Percentiles rank a stretch among this genome's conserved stretches.
Conservation (phyloP, 495 filamentous ascomycete genomes). For the Bombardia bombarda region DNA sequence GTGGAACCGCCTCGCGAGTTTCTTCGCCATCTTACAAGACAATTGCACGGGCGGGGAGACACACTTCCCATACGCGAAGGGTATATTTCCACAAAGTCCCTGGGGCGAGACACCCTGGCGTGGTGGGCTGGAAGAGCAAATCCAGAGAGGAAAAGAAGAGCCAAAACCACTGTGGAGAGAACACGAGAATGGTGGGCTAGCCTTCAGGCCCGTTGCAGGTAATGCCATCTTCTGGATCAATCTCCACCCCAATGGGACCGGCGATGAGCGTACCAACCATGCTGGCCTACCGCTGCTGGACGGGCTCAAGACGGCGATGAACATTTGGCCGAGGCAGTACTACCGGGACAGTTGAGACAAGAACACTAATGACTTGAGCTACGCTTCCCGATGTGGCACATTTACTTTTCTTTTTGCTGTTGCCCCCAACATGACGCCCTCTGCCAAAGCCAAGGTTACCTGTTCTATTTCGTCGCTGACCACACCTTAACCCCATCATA, state of each 20-base stretch:
- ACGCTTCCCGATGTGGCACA: background rate
- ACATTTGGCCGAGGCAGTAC: constrained; percentile 46
- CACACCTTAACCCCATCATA: constrained; percentile 44
- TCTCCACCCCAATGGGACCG: constrained; percentile 38
- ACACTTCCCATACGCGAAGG: constrained; percentile 35
- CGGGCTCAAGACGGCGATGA: constrained; percentile 47
- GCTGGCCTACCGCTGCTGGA: constrained; percentile 40
- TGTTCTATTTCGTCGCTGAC: constrained; percentile 4
- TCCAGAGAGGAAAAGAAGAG: constrained; percentile 1
- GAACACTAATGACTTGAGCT: background rate
- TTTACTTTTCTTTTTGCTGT: background rate
- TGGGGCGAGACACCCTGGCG: constrained; percentile 14
- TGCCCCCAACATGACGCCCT: background rate
- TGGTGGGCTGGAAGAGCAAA: constrained; percentile 4
- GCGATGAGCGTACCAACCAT: constrained; percentile 39
- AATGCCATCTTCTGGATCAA: constrained; percentile 51
- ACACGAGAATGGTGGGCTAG: constrained; percentile 42
- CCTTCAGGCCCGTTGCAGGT: constrained; percentile 41
- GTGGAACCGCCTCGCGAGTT: constrained; percentile 38
- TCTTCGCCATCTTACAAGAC: constrained; percentile 39
- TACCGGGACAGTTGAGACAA: constrained; percentile 9
- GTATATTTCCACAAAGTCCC: constrained; percentile 13
- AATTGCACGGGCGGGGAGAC: constrained; percentile 39
- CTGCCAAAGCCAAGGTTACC: no score
- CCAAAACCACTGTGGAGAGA: constrained; percentile 28